phyloP scores from a whole-genome alignment of 805 yeast genomes.

The Candida boleticola region DNA sequence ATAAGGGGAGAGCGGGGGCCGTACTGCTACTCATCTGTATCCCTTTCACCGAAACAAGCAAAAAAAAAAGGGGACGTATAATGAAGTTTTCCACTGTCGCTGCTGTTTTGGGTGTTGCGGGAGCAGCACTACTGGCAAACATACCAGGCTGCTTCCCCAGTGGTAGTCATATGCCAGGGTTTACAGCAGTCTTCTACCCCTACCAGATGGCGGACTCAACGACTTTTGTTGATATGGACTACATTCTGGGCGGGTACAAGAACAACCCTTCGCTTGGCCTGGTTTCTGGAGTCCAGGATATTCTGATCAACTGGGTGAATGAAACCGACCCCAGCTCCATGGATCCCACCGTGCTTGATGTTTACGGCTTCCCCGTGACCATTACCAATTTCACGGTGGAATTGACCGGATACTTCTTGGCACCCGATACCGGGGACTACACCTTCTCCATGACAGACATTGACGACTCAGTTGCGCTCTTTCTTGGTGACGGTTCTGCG shows the following conservation, averaged over 20 bases:
- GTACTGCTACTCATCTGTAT: too few relatives aligned
- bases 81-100: too few relatives aligned
- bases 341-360: too few relatives aligned
- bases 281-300: too few relatives aligned
- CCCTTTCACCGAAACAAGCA: too few relatives aligned
- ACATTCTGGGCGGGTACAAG: slow-evolving; percentile 3
- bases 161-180: slow-evolving; percentile 1
- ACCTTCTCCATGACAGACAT: slow-evolving; percentile 15
- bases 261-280: not conserved
- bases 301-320: too few relatives aligned
- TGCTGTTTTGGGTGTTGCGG: too few relatives aligned
- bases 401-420: slow-evolving; percentile 16
- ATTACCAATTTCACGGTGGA: slow-evolving; percentile 14
- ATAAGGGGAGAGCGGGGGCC: too few relatives aligned
- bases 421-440: slow-evolving; percentile 24
- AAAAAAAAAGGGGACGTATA: too few relatives aligned
- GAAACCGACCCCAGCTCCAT: too few relatives aligned
- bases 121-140: too few relatives aligned
- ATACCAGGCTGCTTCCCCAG: not conserved
- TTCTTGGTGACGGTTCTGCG: slow-evolving; percentile 23
- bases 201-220: not conserved
- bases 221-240: not conserved
- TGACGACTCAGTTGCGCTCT: slow-evolving; percentile 31
- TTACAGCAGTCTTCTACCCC: slow-evolving; percentile 5
- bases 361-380: too few relatives aligned